phyloP scores from a whole-genome alignment of 1,139 yeast genomes.

The Yamadazyma dushanensis region DNA sequence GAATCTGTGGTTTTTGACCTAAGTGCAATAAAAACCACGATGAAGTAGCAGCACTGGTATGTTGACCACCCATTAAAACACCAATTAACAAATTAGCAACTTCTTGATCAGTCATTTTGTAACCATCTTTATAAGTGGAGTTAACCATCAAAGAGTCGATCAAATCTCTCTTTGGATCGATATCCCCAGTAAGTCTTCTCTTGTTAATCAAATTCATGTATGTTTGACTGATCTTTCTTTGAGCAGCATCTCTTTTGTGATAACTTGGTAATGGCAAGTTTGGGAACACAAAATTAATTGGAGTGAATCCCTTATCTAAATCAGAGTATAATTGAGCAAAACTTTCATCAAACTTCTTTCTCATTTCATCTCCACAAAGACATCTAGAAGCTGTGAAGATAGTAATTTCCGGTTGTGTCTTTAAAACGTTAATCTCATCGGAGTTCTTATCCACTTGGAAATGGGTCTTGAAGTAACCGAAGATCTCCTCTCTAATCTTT shows the following conservation, averaged over 20 bases:
- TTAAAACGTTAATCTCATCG: constrained; percentile 73
- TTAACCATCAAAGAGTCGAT: constrained; percentile 82
- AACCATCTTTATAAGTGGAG: constrained; percentile 90
- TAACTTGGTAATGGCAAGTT: constrained; percentile 87
- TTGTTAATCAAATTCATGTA: constrained; percentile 75
- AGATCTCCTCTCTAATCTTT: constrained; percentile 74
- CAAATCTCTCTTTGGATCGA: constrained; percentile 78
- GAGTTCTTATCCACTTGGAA: constrained; percentile 39
- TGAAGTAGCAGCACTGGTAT: constrained; percentile 94
- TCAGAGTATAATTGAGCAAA: constrained; percentile 88
- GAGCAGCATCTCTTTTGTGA: constrained; percentile 84
- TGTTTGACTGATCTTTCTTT: constrained; percentile 72
- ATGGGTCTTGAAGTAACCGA: constrained; percentile 56
- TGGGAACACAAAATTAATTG: constrained; percentile 93
- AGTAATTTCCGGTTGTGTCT: constrained; percentile 91
- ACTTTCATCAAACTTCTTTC: constrained; percentile 75
- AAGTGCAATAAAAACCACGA: constrained; percentile 93
- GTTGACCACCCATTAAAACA: constrained; percentile 98
- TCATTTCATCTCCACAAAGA: constrained; percentile 86
- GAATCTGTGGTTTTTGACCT: constrained; percentile 81
- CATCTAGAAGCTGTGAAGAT: constrained; percentile 95
- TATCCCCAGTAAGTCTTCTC: constrained; percentile 74
- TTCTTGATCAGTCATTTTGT: constrained; percentile 90
- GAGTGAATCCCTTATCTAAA: constrained; percentile 95
- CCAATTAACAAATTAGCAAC: constrained; percentile 94